Evolutionary conservation across 371 early-diverging fungal genomes (phyloP), one percentile per base, ranked within the genome.

Genomic region (Apophysomyces ossiformis): DNA sequence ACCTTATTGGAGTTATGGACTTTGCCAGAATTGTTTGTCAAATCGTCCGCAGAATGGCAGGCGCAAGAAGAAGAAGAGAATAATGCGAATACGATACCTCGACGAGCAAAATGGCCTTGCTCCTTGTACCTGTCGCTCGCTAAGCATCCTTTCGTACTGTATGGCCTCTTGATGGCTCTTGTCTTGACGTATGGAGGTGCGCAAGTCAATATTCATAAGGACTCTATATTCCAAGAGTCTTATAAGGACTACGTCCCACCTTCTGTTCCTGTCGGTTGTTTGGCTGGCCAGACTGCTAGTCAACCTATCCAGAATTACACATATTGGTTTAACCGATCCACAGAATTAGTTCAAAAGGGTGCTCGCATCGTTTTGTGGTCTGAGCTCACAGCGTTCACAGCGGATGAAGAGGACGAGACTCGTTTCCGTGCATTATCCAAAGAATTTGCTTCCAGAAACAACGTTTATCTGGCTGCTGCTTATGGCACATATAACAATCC

Each of bases 311-410:
- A n/a, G 18, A 18, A 71, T 6, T 66, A 72, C 43, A 69, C 67
- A 11, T 41, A 66, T 36, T 79, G 80, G 80, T 67, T 79, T 32
- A 62, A 75, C 5, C 58, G 67, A 37, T 60, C 80, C 0, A 45
- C 58, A 0, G 44, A 66, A 21, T 58, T 76, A 4, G 75, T 66
- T 3, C 61, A 76, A 63, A 72, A 71, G 58, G 86, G 86, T 15
- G 78, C 84, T 0, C 74, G 82, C 61, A 64, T 85, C 37, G 66
- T 85, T 8, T 47, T 80, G 12, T 85, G 86, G 86, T 80, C 81
- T 37, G 86, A 85, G 56, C 64, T 73, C 9, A 67, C 76, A 1
- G 65, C 70, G 11, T 13, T 37, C 0, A 71, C 73, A 4, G 54
- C 72, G 7, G 61, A 71, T 57, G 7, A 26, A 5, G 63, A 69